Base-by-base conservation (phyloP, 495 filamentous ascomycete species). In the Penicillium psychrofluorescens region DNA sequence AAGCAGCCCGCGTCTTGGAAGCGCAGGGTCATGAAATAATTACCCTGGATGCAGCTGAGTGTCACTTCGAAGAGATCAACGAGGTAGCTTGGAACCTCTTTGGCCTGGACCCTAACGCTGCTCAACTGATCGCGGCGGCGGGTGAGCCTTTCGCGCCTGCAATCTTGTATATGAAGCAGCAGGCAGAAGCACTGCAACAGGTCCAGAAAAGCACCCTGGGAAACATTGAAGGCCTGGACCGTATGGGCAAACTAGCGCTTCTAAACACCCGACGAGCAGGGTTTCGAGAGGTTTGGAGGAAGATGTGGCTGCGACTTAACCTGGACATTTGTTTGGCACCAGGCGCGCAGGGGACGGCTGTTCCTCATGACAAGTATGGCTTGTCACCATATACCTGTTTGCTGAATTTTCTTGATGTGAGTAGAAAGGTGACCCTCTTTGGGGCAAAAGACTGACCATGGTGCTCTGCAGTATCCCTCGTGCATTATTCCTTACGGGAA, bases 11-110 rank as follows among this genome's bases (percentile, higher is more conserved):
- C 16, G 53, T 53, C 1, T 41, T 80, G 10, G 41, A 74, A 50
- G 67, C 65, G 11, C 55, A 68, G 9, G 78, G 79, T 8, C 78
- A 82, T 46, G 57, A 66, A 41, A 50, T 62, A 10, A 46, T 62
- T 34, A 41, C 34, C 3, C 29, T 58, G 9, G 40, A 39, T 37
- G 36, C 38, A 14, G 29, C 44, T 6, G 50, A 58, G 44, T 47
- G 45, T 12, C 52, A 40, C 1, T 12, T 55, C 7, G 29, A 43
- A 29, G 54, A 52, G 16, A 38, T 43, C 1, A 58, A 39, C 32
- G 38, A 55, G 31, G 38, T 59, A 13, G 41, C 53, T 15, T 51
- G 46, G 44, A 32, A 38, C 12, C 45, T 56, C n/a, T 50, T 59
- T 41, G 33, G 37, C 15, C 42, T 59, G 6, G 52, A 61, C 30